Evolutionary conservation across 2,329 filamentous ascomycete species (phyloP).

Genomic region (Sporothrix dimorphospora): DNA sequence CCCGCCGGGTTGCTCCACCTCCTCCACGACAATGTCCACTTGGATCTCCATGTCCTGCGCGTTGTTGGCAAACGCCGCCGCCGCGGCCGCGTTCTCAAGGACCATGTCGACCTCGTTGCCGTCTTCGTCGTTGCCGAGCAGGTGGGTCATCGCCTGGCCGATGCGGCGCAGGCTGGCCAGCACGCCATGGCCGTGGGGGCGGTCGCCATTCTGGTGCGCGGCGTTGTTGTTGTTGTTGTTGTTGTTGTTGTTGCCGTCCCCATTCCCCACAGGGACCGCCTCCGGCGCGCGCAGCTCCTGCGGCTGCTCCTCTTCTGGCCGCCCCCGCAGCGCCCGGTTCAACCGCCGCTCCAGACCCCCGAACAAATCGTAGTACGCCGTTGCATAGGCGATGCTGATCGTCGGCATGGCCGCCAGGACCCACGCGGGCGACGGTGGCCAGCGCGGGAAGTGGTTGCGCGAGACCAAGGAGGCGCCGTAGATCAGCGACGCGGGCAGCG

Average conservation of each 20-base stretch:
- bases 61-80: not conserved
- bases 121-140: not conserved
- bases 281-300: not conserved
- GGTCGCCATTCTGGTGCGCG: too few relatives aligned
- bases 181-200: not conserved
- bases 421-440: slow-evolving; percentile 59
- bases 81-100: not conserved
- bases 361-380: slow-evolving; percentile 53
- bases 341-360: slow-evolving; percentile 53
- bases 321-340: slow-evolving; percentile 51
- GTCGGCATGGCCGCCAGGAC: slow-evolving; percentile 55
- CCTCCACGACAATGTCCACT: slow-evolving; percentile 31
- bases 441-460: slow-evolving; percentile 51
- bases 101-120: not conserved
- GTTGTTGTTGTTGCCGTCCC: not conserved
- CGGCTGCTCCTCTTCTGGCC: slow-evolving; percentile 35
- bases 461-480: slow-evolving; percentile 53
- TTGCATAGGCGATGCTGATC: slow-evolving; percentile 46
- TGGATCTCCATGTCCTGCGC: slow-evolving; percentile 21
- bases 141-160: not conserved
- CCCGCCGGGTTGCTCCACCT: not conserved
- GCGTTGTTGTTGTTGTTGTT: not conserved
- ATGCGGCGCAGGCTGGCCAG: not conserved
- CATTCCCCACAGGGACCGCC: not conserved
- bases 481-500: slow-evolving; percentile 48